Base-by-base conservation (phyloP, 2,329 filamentous ascomycete genomes). In the Chaetoscypha palmicola region DNA sequence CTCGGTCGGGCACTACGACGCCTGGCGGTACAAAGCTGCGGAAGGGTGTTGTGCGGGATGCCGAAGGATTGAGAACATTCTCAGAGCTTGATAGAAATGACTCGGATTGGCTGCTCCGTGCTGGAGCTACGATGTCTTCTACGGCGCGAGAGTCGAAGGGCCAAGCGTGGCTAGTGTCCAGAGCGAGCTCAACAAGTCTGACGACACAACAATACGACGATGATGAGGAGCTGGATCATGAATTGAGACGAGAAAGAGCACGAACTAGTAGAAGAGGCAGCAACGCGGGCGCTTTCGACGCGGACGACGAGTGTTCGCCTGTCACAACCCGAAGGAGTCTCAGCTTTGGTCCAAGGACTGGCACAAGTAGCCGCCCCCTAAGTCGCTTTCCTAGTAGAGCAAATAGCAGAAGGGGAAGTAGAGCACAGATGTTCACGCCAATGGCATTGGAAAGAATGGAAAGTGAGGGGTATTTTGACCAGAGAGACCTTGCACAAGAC, bases 81-180 rank as follows among this genome's bases (percentile, higher is more conserved):
- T 47, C 56, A 41, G 38, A 49, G 30, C 39, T 52, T 40, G 67
- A 72, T 49, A 63, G 63, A 28, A 66, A 66, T 45, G 72, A 80
- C 53, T 76, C 73, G 45, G 79, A 83, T 62, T 85, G 81, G 80
- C 65, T 85, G 35, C 67, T 81, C 19, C 72, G 79, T 22, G 73
- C 79, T 1, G 80, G 79, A 36, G 77, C 77, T 5, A 59, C 81
- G 36, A 74, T 85, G 53, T 74, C 74, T 45, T 73, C 71, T 40
- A 77, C 80, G 58, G 69, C 79, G 14, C 69, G 80, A 45, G 81
- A 85, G 58, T 79, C 69, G 56, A 84, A 84, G 62, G 81, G 81
- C 11, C 80, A 85, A 62, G 66, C 74, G 11, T 86, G 81, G 81
- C 71, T 86, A 16, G 68, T 76, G n/a, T 77, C 78, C 19, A 71